Base-by-base conservation (phyloP, 1,139 yeast species). In the Schizosaccharomyces versatilis region DNA sequence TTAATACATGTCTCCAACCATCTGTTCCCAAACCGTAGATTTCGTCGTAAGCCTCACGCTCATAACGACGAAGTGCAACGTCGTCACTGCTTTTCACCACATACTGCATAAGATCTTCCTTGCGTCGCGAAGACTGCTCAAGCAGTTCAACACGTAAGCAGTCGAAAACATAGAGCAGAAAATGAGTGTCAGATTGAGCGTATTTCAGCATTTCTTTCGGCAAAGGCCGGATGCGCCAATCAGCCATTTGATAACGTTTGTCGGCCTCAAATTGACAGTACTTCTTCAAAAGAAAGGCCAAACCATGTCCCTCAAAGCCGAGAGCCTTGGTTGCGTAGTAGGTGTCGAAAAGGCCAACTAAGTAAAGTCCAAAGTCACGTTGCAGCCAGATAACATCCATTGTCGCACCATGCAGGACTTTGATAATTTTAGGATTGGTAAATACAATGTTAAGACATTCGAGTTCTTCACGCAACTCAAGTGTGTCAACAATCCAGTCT, bases 341-440 rank as follows among this genome's bases (percentile, higher is more conserved):
- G 0, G 98, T 93, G 66, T 93, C 99, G 66, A 93, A 90, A 36
- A 93, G 68, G 44, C 93, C 78, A 7, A 90, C 98, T 24, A 93
- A 71, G 62, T 93, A 93, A 12, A 93, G 69, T 0, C 99, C 99
- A 60, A 93, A 73, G 65, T 93, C 98, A 61, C 98, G 74, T 68
- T 93, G 99, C 48, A 93, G 72, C 99, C 99, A 93, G 53, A 85
- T 81, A 8, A 90, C 83, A 71, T 93, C 99, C 95, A 86, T 86
- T 60, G 79, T 81, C 0, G 98, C 95, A 60, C 99, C 98, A 65
- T 93, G 99, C 61, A 93, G 78, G 0, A 93, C 94, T 65, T 93
- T 93, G 41, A 85, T 71, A 41, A 88, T 79, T 5, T 68, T 63
- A 0, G 97, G 96, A 65, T 90, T 71, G 2, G 97, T 75, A 61